A percentile compares a stretch with the other conserved stretches of the same genome.
These are phyloP conservation scores for Cornus controversa DNA, from an alignment of 148 eudicot genomes.

Conservation along the genomic window DNA sequence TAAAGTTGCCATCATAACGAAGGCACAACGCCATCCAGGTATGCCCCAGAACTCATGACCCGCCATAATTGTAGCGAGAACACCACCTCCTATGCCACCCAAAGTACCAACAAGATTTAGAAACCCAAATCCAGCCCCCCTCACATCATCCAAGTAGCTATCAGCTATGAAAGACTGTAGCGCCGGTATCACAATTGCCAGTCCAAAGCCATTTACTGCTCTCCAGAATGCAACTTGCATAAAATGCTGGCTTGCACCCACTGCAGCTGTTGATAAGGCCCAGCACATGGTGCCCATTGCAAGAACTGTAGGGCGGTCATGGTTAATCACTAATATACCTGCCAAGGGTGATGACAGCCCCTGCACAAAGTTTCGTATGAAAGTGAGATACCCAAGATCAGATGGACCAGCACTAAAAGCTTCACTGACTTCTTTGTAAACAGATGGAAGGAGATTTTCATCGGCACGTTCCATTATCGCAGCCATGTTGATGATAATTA, in stretches of 20 bases:
- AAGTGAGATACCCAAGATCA: slow-evolving; percentile 91
- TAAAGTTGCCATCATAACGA: slow-evolving; percentile 63
- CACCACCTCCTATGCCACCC: slow-evolving; percentile 94
- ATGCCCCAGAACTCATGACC: slow-evolving; percentile 69
- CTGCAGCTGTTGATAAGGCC: slow-evolving; percentile 96
- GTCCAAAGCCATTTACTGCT: slow-evolving; percentile 87
- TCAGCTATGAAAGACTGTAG: slow-evolving; percentile 96
- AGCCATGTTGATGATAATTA: slow-evolving; percentile 86
- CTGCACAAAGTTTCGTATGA: slow-evolving; percentile 65
- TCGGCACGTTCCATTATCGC: slow-evolving; percentile 95
- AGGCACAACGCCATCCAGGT: slow-evolving; percentile 91
- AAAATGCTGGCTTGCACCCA: slow-evolving; percentile 71
- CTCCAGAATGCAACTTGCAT: slow-evolving; percentile 84
- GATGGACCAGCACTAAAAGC: slow-evolving; percentile 82
- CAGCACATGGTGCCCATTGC: slow-evolving; percentile 85
- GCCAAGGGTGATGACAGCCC: slow-evolving; percentile 90
- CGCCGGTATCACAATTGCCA: slow-evolving; percentile 95
- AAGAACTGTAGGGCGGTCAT: slow-evolving; percentile 89
- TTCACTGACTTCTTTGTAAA: slow-evolving; percentile 94
- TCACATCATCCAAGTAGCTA: slow-evolving; percentile 65
- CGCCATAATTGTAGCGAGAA: slow-evolving; percentile 83
- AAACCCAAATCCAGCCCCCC: slow-evolving; percentile 90
- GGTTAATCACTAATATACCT: slow-evolving; percentile 72
- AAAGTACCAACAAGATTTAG: slow-evolving; percentile 72
- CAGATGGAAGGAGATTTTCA: slow-evolving; percentile 91